A percentile compares a stretch with the other conserved stretches of the same genome.
Conservation (phyloP, 306 rosid species). For the Lathyrus sativus region DNA sequence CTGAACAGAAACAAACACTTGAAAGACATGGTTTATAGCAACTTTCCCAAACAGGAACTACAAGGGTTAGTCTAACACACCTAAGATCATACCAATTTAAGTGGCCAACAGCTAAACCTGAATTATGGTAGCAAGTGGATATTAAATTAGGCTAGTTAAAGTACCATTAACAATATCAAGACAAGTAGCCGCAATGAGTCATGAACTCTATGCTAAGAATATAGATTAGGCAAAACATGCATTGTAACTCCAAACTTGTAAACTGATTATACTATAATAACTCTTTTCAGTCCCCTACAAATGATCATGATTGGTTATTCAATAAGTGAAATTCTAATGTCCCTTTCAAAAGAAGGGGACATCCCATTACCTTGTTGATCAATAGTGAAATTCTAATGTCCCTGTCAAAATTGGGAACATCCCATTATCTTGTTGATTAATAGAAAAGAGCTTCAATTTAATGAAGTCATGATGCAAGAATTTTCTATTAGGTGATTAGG, state of each 20-base stretch:
- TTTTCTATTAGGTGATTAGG: too few relatives aligned
- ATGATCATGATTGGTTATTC: conserved; percentile 60
- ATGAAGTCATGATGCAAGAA: neutral
- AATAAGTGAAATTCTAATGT: conserved; percentile 34
- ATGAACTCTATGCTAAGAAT: conserved; percentile 53
- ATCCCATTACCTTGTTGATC: neutral
- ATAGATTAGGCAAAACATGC: conserved; percentile 44
- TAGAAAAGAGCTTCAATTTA: neutral
- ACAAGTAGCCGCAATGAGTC: conserved; percentile 73
- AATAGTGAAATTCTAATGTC: neutral
- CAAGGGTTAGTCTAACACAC: conserved; percentile 40
- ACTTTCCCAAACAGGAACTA: conserved; percentile 6
- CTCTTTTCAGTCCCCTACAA: conserved; percentile 30
- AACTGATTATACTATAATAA: conserved; percentile 18
- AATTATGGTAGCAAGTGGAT: conserved; percentile 47
- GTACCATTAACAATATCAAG: conserved; percentile 50
- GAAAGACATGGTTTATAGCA: too few relatives aligned
- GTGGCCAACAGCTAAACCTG: conserved; percentile 88
- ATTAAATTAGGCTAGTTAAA: conserved; percentile 46
- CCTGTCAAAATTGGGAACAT: neutral
- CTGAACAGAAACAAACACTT: too few relatives aligned
- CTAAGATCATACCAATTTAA: conserved; percentile 43
- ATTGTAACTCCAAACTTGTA: conserved; percentile 43
- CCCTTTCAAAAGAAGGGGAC: neutral
- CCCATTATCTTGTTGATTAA: neutral